Percentiles rank a stretch among this genome's conserved stretches.
These are phyloP conservation scores for Caryopteris hybrid DNA, from an alignment of 305 asterid species.

Conservation along the genomic window DNA sequence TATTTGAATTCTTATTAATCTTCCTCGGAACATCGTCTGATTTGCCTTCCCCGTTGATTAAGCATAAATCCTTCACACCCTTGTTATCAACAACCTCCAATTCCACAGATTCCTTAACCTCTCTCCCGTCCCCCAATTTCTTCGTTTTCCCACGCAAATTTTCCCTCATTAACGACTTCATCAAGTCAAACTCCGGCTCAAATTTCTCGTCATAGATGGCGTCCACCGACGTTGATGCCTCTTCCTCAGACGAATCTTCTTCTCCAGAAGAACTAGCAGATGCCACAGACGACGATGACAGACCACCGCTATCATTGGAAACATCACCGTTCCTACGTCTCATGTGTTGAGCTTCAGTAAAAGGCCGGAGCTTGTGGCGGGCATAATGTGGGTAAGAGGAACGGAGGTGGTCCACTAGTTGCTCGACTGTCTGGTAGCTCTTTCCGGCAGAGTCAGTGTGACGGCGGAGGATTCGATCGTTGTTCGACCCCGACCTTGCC, in stretches of 20 bases:
- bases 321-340: constrained; percentile 26
- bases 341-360: constrained; percentile 41
- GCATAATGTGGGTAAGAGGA: constrained; percentile 38
- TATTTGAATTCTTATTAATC: constrained; percentile 1
- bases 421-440: constrained; percentile 33
- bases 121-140: constrained; percentile 19
- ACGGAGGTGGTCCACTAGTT: constrained; percentile 68
- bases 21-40: constrained; percentile 9
- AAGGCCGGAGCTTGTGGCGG: constrained; percentile 47
- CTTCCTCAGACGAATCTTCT: constrained; percentile 33
- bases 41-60: constrained; percentile 28
- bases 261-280: constrained; percentile 37
- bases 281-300: constrained; percentile 39
- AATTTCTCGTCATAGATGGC: constrained; percentile 48
- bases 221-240: constrained; percentile 48
- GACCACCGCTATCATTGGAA: constrained; percentile 16
- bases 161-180: constrained; percentile 62
- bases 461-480: constrained; percentile 35
- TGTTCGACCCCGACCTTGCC: constrained; percentile 8
- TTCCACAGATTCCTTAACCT: constrained; percentile 34
- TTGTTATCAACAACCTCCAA: constrained; percentile 42
- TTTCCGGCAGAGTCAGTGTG: constrained; percentile 35
- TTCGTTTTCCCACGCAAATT: constrained; percentile 37
- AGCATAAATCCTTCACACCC: constrained; percentile 34
- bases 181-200: constrained; percentile 66